Base-by-base conservation (phyloP, 2,329 filamentous ascomycete species). In the Penicillium crustosum region DNA sequence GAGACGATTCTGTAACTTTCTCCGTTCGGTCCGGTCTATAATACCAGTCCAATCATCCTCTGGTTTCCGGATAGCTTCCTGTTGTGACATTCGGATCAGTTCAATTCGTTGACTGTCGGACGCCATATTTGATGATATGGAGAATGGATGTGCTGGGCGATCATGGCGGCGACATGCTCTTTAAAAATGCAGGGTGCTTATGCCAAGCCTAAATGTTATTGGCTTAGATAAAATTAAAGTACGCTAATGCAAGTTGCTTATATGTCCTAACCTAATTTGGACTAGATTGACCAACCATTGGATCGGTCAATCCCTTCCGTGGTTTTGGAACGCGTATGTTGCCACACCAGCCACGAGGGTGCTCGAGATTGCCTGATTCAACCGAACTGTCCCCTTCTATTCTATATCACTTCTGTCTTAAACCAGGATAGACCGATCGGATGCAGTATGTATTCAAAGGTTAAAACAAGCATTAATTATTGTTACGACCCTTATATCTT, bases 1-100 rank as follows among this genome's bases (percentile, higher is more conserved):
- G 31, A 64, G 33, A 10, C 63, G 55, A 42, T 66, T 66, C 52
- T 66, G 62, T 31, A 64, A 41, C 45, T 53, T 47, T 19, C 63
- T 58, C 31, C 60, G 53, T 31, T 59, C 56, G 21, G 52, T 47
- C 31, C 31, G 50, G 42, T 58, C 33, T 9, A n/a, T 51, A 13
- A 44, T 45, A 5, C 58, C 58, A 12, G 45, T 54, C 58, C 55
- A 58, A 47, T 60, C 50, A 48, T 70, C 68, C 17, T 63, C 55
- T 0, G 58, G 36, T 2, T 15, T 25, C 38, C 55, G 45, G 7
- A 61, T 44, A 44, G 51, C 45, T 6, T 23, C 57, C 48, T 63
- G 64, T 39, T 64, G 63, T 6, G 58, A 61, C 62, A 66, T 64
- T 13, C 49, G 58, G 8, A 29, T 27, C 3, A 62, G 23, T 8